Evolutionary conservation across 2,329 filamentous ascomycete species (phyloP).

Genomic region (Coniella lustricola): DNA sequence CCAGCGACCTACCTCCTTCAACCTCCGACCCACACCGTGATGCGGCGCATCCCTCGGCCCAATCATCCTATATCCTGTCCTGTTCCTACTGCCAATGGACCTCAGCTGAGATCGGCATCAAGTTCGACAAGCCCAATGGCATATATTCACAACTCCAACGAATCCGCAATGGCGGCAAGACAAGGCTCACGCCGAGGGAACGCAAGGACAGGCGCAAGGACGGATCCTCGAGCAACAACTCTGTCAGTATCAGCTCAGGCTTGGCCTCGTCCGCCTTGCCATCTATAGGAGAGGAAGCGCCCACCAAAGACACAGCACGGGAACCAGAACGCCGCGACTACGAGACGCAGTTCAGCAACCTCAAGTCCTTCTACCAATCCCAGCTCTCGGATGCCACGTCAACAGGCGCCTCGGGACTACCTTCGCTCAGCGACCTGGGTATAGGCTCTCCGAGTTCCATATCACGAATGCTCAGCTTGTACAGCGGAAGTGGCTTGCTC

Average conservation of each 20-base stretch:
- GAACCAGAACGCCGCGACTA: conserved; percentile 45
- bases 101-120: conserved; percentile 79
- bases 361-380: conserved; percentile 74
- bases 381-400: conserved; percentile 60
- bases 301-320: conserved; percentile 21
- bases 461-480: conserved; percentile 85
- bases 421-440: conserved; percentile 43
- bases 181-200: conserved; percentile 43
- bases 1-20: conserved; percentile 52
- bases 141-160: conserved; percentile 75
- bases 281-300: conserved; percentile 17
- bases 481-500: conserved; percentile 56
- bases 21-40: conserved; percentile 37
- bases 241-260: conserved; percentile 14
- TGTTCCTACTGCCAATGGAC: conserved; percentile 94
- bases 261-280: conserved; percentile 11
- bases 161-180: conserved; percentile 54
- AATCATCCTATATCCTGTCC: conserved; percentile 64
- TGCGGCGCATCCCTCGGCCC: conserved; percentile 26
- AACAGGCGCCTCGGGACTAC: conserved; percentile 41
- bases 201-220: conserved; percentile 46
- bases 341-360: conserved; percentile 65
- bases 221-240: conserved; percentile 27
- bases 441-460: conserved; percentile 73
- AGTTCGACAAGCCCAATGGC: conserved; percentile 82